Percentiles rank a stretch among this genome's conserved stretches.
phyloP scores from a whole-genome alignment of 768 basidiomycete species.

The Coprinopsis cinerea region DNA sequence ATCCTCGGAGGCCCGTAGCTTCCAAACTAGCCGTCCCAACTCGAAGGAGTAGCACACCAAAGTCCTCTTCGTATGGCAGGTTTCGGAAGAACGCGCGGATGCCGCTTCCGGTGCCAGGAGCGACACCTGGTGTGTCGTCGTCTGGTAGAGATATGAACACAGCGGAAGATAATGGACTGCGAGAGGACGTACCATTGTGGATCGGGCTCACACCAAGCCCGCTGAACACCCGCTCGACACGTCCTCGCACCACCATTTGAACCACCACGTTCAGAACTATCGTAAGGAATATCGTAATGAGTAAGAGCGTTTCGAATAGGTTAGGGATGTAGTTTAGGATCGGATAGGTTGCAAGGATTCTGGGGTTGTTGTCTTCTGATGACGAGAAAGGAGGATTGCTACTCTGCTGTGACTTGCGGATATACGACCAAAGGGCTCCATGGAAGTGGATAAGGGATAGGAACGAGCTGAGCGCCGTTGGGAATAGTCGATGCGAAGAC shows the following conservation, averaged over 20 bases:
- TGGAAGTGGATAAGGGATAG: constrained; percentile 66
- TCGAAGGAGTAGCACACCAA: constrained; percentile 62
- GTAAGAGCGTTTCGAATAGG: constrained; percentile 60
- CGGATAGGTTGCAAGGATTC: constrained; percentile 41
- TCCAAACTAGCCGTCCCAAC: constrained; percentile 73
- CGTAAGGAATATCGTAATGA: constrained; percentile 53
- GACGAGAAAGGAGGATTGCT: too few relatives aligned
- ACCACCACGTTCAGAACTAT: constrained; percentile 55
- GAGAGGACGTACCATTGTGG: constrained; percentile 20
- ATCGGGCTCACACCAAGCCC: constrained; percentile 34
- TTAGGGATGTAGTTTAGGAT: constrained; percentile 71
- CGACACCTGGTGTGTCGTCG: constrained; percentile 9
- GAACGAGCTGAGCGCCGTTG: constrained; percentile 57
- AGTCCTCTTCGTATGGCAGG: constrained; percentile 66
- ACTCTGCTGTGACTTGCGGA: constrained; percentile 15
- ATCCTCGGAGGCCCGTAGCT: constrained; percentile 63
- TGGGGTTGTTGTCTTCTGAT: too few relatives aligned
- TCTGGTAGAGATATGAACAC: not conserved
- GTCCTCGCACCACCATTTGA: constrained; percentile 59
- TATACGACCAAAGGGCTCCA: constrained; percentile 42
- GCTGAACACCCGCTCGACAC: constrained; percentile 53
- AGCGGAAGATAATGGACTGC: constrained; percentile 10
- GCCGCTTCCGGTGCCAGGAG: constrained; percentile 6
- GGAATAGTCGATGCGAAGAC: constrained; percentile 63
- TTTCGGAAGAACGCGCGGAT: constrained; percentile 19